phyloP scores from a whole-genome alignment of 1,284 basidiomycete genomes.

The Cryptococcus sp. region DNA sequence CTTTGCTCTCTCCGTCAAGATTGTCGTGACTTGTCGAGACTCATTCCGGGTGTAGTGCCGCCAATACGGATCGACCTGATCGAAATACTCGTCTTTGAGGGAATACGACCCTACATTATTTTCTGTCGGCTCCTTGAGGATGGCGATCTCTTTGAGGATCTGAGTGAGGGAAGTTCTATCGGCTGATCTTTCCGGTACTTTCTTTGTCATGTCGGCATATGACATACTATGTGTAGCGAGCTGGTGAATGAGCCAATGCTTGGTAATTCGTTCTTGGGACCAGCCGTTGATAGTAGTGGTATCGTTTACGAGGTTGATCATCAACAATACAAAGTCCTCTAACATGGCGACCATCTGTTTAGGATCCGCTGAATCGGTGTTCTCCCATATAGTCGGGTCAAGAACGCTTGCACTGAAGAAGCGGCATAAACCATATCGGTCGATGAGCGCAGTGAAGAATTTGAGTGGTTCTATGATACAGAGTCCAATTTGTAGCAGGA shows the following conservation, averaged over 20 bases:
- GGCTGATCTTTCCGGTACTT: slow-evolving; percentile 81
- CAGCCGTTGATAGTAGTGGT: slow-evolving; percentile 69
- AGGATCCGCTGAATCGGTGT: slow-evolving; percentile 23
- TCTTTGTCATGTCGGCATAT: slow-evolving; percentile 88
- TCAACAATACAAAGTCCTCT: slow-evolving; percentile 83
- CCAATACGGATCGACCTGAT: slow-evolving; percentile 92
- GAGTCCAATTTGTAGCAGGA: slow-evolving; percentile 80
- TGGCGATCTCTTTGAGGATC: slow-evolving; percentile 72
- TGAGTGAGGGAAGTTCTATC: slow-evolving; percentile 82
- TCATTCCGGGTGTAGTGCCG: slow-evolving; percentile 94
- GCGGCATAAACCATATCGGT: slow-evolving; percentile 74
- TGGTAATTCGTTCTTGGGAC: slow-evolving; percentile 62
- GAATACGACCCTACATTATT: slow-evolving; percentile 82
- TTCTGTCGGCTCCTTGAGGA: slow-evolving; percentile 67
- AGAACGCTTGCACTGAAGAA: slow-evolving; percentile 65
- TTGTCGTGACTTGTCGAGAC: slow-evolving; percentile 84
- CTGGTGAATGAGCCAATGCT: slow-evolving; percentile 84
- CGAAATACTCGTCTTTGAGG: slow-evolving; percentile 74
- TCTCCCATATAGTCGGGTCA: slow-evolving; percentile 24
- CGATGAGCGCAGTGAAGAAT: slow-evolving; percentile 79
- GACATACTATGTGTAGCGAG: slow-evolving; percentile 82
- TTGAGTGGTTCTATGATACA: slow-evolving; percentile 73
- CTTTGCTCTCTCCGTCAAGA: slow-evolving; percentile 65
- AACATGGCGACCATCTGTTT: slow-evolving; percentile 67
- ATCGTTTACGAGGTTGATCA: slow-evolving; percentile 85